These are phyloP conservation scores for Tetrahymena malaccensis DNA, from an alignment of 73 alveolate genomes.

Conservation along the genomic window DNA sequence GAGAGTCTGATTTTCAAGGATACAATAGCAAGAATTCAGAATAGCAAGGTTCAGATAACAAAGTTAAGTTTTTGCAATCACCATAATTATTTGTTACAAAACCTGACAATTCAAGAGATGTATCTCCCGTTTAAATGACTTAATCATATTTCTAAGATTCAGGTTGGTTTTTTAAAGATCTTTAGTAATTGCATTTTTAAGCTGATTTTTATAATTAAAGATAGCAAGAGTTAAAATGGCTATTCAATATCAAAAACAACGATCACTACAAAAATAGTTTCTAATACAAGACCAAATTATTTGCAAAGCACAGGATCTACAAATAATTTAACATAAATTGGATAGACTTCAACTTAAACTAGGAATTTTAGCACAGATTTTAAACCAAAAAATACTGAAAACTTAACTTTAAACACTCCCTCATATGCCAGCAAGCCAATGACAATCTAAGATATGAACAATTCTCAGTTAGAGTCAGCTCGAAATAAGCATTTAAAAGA, in stretches of 20 bases:
- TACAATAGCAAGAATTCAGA: not conserved
- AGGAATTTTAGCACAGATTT: not conserved
- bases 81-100: not conserved
- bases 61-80: not conserved
- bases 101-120: not conserved
- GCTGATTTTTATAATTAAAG: not conserved
- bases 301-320: not conserved
- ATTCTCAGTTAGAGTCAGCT: not conserved
- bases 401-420: not conserved
- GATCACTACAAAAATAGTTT: not conserved
- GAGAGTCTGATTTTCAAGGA: not conserved
- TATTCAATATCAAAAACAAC: not conserved
- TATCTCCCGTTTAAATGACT: not conserved
- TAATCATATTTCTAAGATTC: not conserved
- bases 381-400: not conserved
- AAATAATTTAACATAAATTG: not conserved
- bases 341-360: not conserved
- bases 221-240: not conserved
- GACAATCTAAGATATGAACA: not conserved
- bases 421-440: not conserved
- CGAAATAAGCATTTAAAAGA: not conserved
- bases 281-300: not conserved
- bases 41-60: not conserved
- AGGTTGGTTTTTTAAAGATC: not conserved
- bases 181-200: not conserved